These are phyloP conservation scores for Arxiozyma bovina DNA, from an alignment of 1,139 yeast genomes.

Conservation along the genomic window DNA sequence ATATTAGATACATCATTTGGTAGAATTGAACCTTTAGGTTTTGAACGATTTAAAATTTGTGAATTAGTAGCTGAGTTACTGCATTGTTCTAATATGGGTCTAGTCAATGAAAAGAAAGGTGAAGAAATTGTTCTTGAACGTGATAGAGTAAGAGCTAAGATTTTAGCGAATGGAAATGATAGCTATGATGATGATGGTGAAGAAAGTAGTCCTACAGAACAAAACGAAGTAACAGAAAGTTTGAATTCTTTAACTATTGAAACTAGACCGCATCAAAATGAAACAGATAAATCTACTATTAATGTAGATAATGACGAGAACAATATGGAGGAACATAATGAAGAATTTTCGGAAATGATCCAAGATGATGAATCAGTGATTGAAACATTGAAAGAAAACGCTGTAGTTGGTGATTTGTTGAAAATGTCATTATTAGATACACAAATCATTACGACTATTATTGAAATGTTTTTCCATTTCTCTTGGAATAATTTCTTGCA, in stretches of 20 bases:
- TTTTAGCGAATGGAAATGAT: slow-evolving; percentile 4
- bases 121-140: slow-evolving; percentile 69
- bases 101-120: slow-evolving; percentile 77
- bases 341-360: slow-evolving; percentile 18
- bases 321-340: slow-evolving; percentile 7
- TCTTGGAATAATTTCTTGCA: slow-evolving; percentile 98
- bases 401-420: slow-evolving; percentile 83
- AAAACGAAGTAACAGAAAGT: slow-evolving; percentile 10
- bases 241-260: slow-evolving; percentile 14
- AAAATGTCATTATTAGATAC: slow-evolving; percentile 82
- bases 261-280: slow-evolving; percentile 7
- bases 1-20: slow-evolving; percentile 65
- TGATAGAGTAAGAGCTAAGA: slow-evolving; percentile 48
- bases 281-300: slow-evolving; percentile 4
- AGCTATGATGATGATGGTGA: neutral
- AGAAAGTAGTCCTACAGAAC: neutral
- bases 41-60: slow-evolving; percentile 91
- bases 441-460: slow-evolving; percentile 64
- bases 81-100: slow-evolving; percentile 94
- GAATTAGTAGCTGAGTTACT: slow-evolving; percentile 89
- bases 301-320: slow-evolving; percentile 10
- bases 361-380: slow-evolving; percentile 24
- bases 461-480: slow-evolving; percentile 81
- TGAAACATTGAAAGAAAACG: slow-evolving; percentile 39
- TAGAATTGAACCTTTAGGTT: slow-evolving; percentile 80